Percentiles rank a stretch among this genome's conserved stretches.
phyloP scores from a whole-genome alignment of 768 basidiomycete species.

The Trametes meyenii region DNA sequence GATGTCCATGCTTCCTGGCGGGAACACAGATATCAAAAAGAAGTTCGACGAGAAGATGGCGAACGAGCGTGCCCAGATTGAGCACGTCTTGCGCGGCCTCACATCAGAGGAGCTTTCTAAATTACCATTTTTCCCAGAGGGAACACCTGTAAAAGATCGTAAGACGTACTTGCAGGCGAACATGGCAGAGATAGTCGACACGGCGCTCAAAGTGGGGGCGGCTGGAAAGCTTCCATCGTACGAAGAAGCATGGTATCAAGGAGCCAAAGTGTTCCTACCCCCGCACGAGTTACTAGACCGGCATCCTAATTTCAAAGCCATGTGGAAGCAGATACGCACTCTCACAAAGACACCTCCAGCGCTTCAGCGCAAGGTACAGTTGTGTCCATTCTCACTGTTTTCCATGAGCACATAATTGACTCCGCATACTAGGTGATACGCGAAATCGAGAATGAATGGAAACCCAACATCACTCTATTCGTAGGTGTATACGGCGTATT shows the following conservation, averaged over 20 bases:
- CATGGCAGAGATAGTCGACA: not conserved
- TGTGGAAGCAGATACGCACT: conserved; percentile 4
- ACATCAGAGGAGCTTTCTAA: not conserved
- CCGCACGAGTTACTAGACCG: conserved; percentile 28
- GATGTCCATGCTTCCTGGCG: not conserved
- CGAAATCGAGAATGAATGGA: conserved; percentile 10
- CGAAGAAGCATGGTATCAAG: conserved; percentile 32
- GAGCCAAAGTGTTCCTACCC: conserved; percentile 29
- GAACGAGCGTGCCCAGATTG: not conserved
- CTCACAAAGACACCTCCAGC: not conserved
- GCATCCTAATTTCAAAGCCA: conserved; percentile 30
- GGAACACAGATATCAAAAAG: not conserved
- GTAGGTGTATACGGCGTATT: not conserved
- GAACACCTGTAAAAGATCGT: not conserved
- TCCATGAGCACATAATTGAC: not conserved
- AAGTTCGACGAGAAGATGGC: not conserved
- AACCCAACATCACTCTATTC: conserved; percentile 18
- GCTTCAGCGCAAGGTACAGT: not conserved
- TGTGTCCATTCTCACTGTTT: too few relatives aligned
- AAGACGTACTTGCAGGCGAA: not conserved
- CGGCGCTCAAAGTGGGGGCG: not conserved
- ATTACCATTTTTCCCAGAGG: not conserved
- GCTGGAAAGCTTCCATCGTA: not conserved
- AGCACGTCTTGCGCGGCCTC: not conserved
- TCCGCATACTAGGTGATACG: not conserved